Conservation (phyloP, 208 protist species). For the Acanthamoeba sp. region DNA sequence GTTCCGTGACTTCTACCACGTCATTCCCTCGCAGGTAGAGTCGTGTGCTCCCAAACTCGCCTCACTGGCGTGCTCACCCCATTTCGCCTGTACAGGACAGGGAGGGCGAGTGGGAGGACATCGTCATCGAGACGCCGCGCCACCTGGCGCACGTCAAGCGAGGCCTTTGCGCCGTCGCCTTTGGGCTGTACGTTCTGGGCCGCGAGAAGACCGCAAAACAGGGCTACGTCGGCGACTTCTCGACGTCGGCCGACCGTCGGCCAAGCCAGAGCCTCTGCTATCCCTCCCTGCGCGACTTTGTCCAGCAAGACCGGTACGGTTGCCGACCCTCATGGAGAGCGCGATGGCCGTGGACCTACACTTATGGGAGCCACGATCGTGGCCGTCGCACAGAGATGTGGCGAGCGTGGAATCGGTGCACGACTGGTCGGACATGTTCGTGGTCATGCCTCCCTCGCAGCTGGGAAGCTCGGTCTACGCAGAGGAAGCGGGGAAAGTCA, state of each 20-base stretch:
- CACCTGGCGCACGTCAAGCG: slow-evolving; percentile 7
- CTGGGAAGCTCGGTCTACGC: background rate
- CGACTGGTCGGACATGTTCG: background rate
- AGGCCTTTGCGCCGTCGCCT: background rate
- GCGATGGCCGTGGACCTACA: too few relatives aligned
- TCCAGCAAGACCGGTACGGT: background rate
- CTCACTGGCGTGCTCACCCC: background rate
- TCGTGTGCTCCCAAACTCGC: too few relatives aligned
- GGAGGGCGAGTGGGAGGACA: slow-evolving; percentile 52
- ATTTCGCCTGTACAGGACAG: background rate
- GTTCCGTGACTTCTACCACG: slow-evolving; percentile 31
- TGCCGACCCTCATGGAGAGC: too few relatives aligned
- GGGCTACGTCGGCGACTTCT: background rate
- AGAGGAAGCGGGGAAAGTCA: slow-evolving; percentile 4
- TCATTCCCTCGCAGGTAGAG: slow-evolving; percentile 26
- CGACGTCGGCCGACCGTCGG: background rate
- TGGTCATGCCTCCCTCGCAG: background rate
- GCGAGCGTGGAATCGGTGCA: background rate
- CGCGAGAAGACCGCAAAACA: background rate
- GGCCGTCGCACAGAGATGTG: too few relatives aligned
- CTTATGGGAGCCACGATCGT: too few relatives aligned
- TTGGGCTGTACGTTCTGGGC: background rate
- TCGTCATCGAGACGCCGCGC: background rate
- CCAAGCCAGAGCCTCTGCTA: background rate
- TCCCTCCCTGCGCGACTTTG: background rate